phyloP scores from a whole-genome alignment of 1,284 basidiomycete genomes.

The Trametes versicolor region DNA sequence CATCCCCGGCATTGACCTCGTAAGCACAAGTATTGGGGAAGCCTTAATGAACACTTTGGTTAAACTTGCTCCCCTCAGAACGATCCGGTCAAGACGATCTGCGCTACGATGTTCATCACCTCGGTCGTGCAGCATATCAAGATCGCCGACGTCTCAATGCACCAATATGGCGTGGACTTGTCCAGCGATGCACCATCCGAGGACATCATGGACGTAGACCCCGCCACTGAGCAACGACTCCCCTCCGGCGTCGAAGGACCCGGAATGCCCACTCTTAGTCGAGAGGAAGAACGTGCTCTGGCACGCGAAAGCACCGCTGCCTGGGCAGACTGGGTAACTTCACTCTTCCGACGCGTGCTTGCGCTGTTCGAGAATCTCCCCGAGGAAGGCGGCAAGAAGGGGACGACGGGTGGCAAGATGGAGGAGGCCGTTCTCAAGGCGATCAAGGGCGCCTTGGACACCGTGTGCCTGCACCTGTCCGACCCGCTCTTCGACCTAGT shows the following conservation, averaged over 20 bases:
- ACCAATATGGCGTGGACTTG: constrained; percentile 62
- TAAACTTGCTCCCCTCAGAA: constrained; percentile 62
- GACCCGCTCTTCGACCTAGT: constrained; percentile 89
- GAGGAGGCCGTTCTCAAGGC: constrained; percentile 88
- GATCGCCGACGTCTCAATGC: constrained; percentile 81
- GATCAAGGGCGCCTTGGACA: constrained; percentile 85
- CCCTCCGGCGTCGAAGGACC: constrained; percentile 67
- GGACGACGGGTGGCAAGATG: constrained; percentile 86
- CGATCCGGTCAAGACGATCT: constrained; percentile 92
- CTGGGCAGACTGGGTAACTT: constrained; percentile 93
- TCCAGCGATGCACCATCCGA: constrained; percentile 62
- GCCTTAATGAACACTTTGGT: background rate
- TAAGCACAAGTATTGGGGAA: constrained; percentile 45
- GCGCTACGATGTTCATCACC: constrained; percentile 83
- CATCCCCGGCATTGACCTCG: constrained; percentile 91
- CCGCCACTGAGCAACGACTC: constrained; percentile 51
- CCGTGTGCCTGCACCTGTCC: constrained; percentile 89
- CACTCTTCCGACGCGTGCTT: constrained; percentile 88
- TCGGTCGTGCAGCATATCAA: constrained; percentile 84
- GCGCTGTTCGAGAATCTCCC: constrained; percentile 93
- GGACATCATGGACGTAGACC: constrained; percentile 63
- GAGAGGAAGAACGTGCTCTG: constrained; percentile 78
- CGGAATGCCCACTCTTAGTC: constrained; percentile 59
- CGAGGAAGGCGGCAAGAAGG: constrained; percentile 88
- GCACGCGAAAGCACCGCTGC: constrained; percentile 82